Evolutionary conservation across 768 basidiomycete genomes (phyloP).

Genomic region (Mycena haematopus): DNA sequence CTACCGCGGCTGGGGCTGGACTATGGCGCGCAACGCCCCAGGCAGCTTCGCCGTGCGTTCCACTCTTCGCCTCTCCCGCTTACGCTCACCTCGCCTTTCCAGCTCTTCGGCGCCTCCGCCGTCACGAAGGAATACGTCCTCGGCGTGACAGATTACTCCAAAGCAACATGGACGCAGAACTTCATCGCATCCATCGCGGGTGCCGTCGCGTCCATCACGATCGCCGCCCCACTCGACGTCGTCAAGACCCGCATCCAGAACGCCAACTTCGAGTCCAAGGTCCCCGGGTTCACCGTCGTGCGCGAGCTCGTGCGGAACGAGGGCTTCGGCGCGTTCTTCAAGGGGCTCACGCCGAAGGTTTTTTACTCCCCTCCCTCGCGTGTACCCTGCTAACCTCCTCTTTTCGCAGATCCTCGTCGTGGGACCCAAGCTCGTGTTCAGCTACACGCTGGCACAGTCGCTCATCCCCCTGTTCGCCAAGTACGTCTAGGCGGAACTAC

Average conservation of each 20-base stretch:
- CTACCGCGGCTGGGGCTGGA: conserved; percentile 99
- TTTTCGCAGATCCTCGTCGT: conserved; percentile 85
- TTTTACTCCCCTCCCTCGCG: conserved; percentile 25
- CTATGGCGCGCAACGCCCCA: conserved; percentile 96
- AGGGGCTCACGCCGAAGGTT: conserved; percentile 97
- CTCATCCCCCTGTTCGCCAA: conserved; percentile 92
- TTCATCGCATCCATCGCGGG: conserved; percentile 95
- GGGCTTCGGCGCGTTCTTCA: conserved; percentile 87
- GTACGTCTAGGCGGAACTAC: conserved; percentile 61
- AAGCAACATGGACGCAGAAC: conserved; percentile 97
- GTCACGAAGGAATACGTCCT: conserved; percentile 93
- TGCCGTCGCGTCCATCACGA: conserved; percentile 93
- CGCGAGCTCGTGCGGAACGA: conserved; percentile 69
- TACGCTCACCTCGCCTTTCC: background rate
- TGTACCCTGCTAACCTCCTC: background rate
- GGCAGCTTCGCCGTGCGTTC: conserved; percentile 88
- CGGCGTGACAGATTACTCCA: conserved; percentile 86
- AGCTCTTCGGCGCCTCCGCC: conserved; percentile 98
- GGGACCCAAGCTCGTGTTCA: conserved; percentile 97
- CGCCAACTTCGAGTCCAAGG: conserved; percentile 92
- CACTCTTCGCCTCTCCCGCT: background rate
- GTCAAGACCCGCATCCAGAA: conserved; percentile 99
- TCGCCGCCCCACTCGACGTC: conserved; percentile 94
- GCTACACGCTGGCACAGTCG: conserved; percentile 95
- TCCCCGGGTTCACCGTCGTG: conserved; percentile 79